A percentile compares a stretch with the other conserved stretches of the same genome.
Evolutionary conservation across 2,329 filamentous ascomycete genomes (phyloP).

Genomic region (Falciphora oryzae): DNA sequence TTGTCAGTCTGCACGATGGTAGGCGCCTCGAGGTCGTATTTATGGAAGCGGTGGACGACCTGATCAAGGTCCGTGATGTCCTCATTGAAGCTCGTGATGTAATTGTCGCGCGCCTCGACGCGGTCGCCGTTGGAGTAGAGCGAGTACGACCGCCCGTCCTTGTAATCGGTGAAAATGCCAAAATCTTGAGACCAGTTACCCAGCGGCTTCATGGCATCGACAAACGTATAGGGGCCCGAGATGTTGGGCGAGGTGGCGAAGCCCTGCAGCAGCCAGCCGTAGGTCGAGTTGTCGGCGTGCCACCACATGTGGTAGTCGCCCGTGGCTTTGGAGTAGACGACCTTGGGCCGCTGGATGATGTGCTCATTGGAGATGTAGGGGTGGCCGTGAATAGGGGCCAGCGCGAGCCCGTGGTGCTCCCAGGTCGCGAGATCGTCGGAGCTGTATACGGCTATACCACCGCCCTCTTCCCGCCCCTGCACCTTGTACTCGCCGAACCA

Average conservation of each 20-base stretch:
- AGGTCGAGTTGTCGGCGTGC: constrained; percentile 52
- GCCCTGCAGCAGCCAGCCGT: constrained; percentile 49
- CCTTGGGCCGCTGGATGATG: constrained; percentile 59
- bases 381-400: constrained; percentile 49
- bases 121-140: constrained; percentile 52
- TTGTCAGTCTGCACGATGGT: constrained; percentile 50
- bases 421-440: constrained; percentile 56
- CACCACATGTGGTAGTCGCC: constrained; percentile 46
- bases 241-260: constrained; percentile 43
- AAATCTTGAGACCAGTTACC: constrained; percentile 57
- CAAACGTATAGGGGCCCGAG: constrained; percentile 44
- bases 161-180: constrained; percentile 51
- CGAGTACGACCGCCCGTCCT: constrained; percentile 46
- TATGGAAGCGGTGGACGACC: constrained; percentile 52
- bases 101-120: constrained; percentile 46
- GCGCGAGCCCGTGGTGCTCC: constrained; percentile 49
- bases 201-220: constrained; percentile 44
- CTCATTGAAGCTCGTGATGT: constrained; percentile 45
- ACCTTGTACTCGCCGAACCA: constrained; percentile 59
- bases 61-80: constrained; percentile 41
- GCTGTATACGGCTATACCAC: constrained; percentile 55
- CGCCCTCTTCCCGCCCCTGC: constrained; percentile 52
- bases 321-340: constrained; percentile 49
- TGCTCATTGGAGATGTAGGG: constrained; percentile 47
- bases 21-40: constrained; percentile 51